Base-by-base conservation (phyloP, 2,329 filamentous ascomycete genomes). In the Dactylonectria macrodidyma region DNA sequence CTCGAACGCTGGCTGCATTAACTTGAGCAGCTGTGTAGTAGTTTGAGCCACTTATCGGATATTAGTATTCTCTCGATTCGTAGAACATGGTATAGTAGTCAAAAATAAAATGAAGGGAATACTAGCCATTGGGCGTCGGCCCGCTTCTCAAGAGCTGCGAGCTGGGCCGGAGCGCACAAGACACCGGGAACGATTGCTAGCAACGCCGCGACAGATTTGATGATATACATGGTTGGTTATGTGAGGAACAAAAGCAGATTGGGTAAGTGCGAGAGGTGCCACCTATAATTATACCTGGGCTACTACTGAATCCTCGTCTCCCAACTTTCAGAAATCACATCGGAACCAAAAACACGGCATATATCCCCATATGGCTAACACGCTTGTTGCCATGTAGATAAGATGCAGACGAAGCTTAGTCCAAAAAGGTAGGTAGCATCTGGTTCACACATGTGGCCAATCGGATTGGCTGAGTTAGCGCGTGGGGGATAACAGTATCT, bases 1-100 rank as follows among this genome's bases (percentile, higher is more conserved):
- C 44, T 47, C 44, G 44, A 47, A 47, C 44, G 44, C 44, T 47
- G 44, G 44, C 44, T 47, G 44, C 44, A 47, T 47, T 47, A 19
- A 47, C 44, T 11, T 47, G 44, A 22, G 44, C 44, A 47, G 44
- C 44, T 47, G 44, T 47, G 14, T 47, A 47, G 14, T 47, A 47
- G 44, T 47, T 47, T 9, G 44, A 47, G n/a, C 44, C 44, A 47
- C 44, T 47, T 12, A 22, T 47, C 44, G 44, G 44, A 11, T 6
- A 47, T 47, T 47, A 47, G 44, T 47, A 22, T 12, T 12, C n/a
- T 47, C 44, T 47, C n/a, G 16, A 9, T 47, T 3, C n/a, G 14
- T 47, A 22, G 44, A 47, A 47, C 44, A 47, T 22, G 44, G 22
- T 47, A 9, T 47, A 47, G 44, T 47, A 22, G 19, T 47, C n/a